A percentile compares a stretch with the other conserved stretches of the same genome.
Evolutionary conservation across 2,329 filamentous ascomycete genomes (phyloP).

Genomic region (Trichoderma sp.): DNA sequence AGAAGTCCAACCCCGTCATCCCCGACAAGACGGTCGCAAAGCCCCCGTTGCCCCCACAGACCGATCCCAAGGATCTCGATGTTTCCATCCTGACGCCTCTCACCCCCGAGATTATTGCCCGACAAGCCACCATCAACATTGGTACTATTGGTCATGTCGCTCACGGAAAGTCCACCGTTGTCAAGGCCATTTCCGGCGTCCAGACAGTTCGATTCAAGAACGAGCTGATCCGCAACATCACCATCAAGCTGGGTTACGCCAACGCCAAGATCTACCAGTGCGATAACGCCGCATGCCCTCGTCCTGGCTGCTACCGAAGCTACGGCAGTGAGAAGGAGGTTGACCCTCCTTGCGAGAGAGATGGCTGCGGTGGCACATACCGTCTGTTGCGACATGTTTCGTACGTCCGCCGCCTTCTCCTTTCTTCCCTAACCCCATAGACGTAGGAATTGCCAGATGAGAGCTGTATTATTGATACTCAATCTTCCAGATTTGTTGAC

Average conservation of each 20-base stretch:
- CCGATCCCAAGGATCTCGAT: conserved; percentile 86
- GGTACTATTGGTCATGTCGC: conserved; percentile 98
- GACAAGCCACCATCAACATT: conserved; percentile 98
- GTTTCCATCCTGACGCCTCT: conserved; percentile 77
- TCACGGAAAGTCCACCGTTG: conserved; percentile 97
- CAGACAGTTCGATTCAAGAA: conserved; percentile 99
- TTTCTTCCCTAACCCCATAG: background rate
- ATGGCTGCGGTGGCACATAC: conserved; percentile 87
- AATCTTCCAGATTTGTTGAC: conserved; percentile 76
- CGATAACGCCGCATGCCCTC: conserved; percentile 85
- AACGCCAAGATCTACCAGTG: conserved; percentile 99
- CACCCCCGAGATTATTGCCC: conserved; percentile 93
- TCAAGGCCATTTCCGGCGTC: conserved; percentile 98
- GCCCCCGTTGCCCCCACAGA: conserved; percentile 75
- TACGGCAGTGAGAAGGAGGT: conserved; percentile 99
- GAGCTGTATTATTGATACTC: conserved; percentile 9
- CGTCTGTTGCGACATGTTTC: conserved; percentile 88
- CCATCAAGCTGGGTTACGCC: conserved; percentile 98
- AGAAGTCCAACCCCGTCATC: conserved; percentile 64
- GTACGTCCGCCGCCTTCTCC: conserved; percentile 54
- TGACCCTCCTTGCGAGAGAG: conserved; percentile 91
- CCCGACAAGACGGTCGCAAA: conserved; percentile 57
- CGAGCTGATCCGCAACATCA: conserved; percentile 98
- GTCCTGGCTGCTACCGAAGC: conserved; percentile 92
- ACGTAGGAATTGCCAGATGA: background rate